Evolutionary conservation across 2,329 filamentous ascomycete species (phyloP), one percentile per base, ranked within the genome.

Genomic region (Amauroascus verrucosus): DNA sequence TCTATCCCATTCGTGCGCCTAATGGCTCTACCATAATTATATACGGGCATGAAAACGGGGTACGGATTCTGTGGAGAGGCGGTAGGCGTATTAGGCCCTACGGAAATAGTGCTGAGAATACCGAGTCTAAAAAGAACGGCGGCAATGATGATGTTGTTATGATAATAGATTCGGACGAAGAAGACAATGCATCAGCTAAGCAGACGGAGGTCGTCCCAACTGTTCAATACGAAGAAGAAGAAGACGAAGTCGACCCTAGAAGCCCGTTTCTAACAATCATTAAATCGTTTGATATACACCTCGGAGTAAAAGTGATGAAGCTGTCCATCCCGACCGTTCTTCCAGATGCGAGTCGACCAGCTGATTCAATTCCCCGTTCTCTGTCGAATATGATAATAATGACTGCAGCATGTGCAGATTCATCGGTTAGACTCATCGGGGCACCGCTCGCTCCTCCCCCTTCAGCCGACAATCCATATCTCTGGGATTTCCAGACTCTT

Each of bases 21-120:
- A 83, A 83, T 65, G 79, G 79, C 63, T 83, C 81, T 2, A 79
- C 77, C 2, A 71, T 84, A 55, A 70, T 83, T 43, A 61, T 84
- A 11, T 82, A 81, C 59, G 81, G 77, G 45, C 76, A 82, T 58
- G 75, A 78, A 40, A 72, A 70, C 40, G 82, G 81, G 4, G 60
- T 85, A 20, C 75, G 75, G 54, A 67, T 84, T 47, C 59, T 81
- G 28, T 84, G 81, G 81, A 73, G 78, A 65, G 80, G 80, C 41
- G 81, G 81, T 3, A 72, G 70, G 28, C 67, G 69, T 0, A 72
- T 79, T 53, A 74, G 74, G 32, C 53, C 61, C 35, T 63, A 67
- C 57, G 54, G 63, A 33, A 46, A 51, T 26, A 58, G 62, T 51
- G 51, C 54, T 47, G 57, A 61, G 30, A 51, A 61, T 22, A 59